These are phyloP conservation scores for Poronia punctata DNA, from an alignment of 495 filamentous ascomycete species.

Conservation along the genomic window DNA sequence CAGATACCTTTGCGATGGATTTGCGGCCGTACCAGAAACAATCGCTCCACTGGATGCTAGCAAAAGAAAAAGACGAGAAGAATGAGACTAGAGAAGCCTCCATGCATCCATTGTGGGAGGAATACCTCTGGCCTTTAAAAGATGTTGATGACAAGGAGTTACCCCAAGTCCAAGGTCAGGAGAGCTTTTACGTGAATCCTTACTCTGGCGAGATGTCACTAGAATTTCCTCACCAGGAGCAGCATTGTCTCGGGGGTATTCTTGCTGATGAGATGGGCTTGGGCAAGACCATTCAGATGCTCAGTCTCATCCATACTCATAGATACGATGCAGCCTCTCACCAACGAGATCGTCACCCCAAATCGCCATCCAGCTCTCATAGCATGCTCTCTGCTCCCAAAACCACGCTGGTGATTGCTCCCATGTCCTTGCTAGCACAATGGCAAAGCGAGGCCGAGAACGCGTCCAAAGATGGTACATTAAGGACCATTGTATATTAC, in stretches of 20 bases:
- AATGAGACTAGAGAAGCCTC: conserved; percentile 55
- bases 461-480: conserved; percentile 69
- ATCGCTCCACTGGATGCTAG: conserved; percentile 90
- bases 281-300: conserved; percentile 97
- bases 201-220: conserved; percentile 95
- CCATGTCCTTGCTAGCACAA: conserved; percentile 87
- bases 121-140: conserved; percentile 82
- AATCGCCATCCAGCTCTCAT: conserved; percentile 42
- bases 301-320: conserved; percentile 84
- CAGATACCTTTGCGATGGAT: conserved; percentile 71
- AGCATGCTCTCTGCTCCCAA: conserved; percentile 64
- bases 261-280: conserved; percentile 89
- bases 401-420: conserved; percentile 90
- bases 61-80: conserved; percentile 78
- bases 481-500: conserved; percentile 87
- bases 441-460: conserved; percentile 95
- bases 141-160: conserved; percentile 78
- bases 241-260: conserved; percentile 89
- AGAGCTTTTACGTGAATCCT: conserved; percentile 87
- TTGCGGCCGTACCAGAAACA: conserved; percentile 93
- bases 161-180: conserved; percentile 52
- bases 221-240: conserved; percentile 85
- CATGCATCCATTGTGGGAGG: conserved; percentile 97
- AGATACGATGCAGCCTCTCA: conserved; percentile 49
- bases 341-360: conserved; percentile 11